Conservation (phyloP, 164 flowering plant genomes). For the Houttuynia cordata region DNA sequence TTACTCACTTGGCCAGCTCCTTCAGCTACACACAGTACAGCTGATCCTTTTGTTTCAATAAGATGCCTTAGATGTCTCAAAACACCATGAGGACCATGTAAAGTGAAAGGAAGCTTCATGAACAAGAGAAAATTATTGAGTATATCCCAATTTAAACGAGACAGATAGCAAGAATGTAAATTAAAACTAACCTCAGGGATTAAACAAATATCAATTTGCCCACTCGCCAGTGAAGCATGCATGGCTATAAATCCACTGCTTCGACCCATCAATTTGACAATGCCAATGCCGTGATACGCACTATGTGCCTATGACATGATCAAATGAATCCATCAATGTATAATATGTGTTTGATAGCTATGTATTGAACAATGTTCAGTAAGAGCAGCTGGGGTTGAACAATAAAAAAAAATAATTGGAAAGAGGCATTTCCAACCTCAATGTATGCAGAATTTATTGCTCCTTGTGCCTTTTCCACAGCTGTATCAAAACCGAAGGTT, state of each 20-base stretch:
- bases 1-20: conserved; percentile 86
- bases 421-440: conserved; percentile 38
- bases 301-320: conserved; percentile 59
- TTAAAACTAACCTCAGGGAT: conserved; percentile 67
- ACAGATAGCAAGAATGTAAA: too few relatives aligned
- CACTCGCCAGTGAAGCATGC: conserved; percentile 91
- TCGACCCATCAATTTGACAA: conserved; percentile 94
- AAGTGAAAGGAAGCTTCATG: conserved; percentile 51
- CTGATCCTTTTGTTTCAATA: conserved; percentile 78
- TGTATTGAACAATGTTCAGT: background rate
- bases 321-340: background rate
- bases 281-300: conserved; percentile 89
- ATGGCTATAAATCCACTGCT: conserved; percentile 93
- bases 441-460: conserved; percentile 93
- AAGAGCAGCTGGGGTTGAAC: too few relatives aligned
- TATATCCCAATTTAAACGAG: background rate
- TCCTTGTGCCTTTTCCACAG: conserved; percentile 90
- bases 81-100: conserved; percentile 79
- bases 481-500: conserved; percentile 94
- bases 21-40: conserved; percentile 87
- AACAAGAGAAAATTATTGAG: background rate
- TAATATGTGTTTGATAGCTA: background rate
- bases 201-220: conserved; percentile 85
- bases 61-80: conserved; percentile 49
- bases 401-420: too few relatives aligned